Base-by-base conservation (phyloP, 2,329 filamentous ascomycete genomes). In the Albophoma yamanashiensis region DNA sequence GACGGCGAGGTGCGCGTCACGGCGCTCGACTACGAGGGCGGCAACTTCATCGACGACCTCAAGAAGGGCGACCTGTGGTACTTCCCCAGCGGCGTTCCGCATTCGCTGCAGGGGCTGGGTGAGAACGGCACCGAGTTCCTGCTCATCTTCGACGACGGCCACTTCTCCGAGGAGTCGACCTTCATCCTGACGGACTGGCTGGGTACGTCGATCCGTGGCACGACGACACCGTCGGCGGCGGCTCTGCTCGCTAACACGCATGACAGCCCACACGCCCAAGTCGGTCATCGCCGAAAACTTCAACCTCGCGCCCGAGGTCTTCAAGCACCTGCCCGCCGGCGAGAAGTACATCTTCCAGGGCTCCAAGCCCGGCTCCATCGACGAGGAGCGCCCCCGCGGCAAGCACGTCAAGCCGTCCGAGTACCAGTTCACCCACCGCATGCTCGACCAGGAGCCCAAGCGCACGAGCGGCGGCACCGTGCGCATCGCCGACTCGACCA, bases 281-380 rank as follows among this genome's bases (percentile, higher is more conserved):
- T 83, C 85, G 1, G 87, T 91, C 36, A 78, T 91, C 4, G 78
- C 84, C 40, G 86, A 92, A 71, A 92, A 92, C 75, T 92, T 92
- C 72, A 84, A 89, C 68, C 76, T 92, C 1, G 81, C 83, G 0
- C 84, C 88, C 0, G 83, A 90, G 67, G 78, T 91, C 36, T 91
- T 92, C 67, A 80, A 83, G 20, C 79, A 87, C 62, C 79, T 91
- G 14, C 88, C 88, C 4, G 72, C 82, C 57, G 75, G 78, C 57
- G 82, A 92, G 66, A 89, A 89, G 66, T 92, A 91, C 77, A 92
- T 92, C 70, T 92, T 92, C 78, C 81, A 88, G 66, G 89, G 88
- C 61, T 82, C 82, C 0, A 73, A 79, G 1, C 88, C 88, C 0
- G 83, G 80, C 4, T 77, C 84, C 25, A 86, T 91, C 64, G 78